Conservation (phyloP, 371 early-diverging fungal species). For the Phascolomyces articulosus region DNA sequence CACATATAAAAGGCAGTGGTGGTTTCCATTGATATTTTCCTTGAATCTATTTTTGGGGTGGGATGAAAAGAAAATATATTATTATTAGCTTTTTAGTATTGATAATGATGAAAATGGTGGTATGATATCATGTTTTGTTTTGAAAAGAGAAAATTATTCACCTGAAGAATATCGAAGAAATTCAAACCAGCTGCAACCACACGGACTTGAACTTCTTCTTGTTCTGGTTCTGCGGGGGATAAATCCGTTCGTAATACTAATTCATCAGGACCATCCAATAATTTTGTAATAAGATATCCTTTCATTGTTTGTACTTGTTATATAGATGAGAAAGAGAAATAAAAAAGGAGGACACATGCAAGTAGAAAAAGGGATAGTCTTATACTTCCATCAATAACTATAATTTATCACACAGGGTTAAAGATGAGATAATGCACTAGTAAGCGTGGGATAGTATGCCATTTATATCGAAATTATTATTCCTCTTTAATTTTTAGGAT, state of each 20-base stretch:
- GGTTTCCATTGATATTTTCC: constrained; percentile 87
- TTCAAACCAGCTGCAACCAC: constrained; percentile 79
- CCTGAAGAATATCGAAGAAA: constrained; percentile 84
- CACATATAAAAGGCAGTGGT: constrained; percentile 82
- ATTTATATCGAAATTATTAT: neutral
- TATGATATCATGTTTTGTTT: neutral
- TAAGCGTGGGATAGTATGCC: neutral
- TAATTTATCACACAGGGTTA: neutral
- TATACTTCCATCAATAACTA: neutral
- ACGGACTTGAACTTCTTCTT: constrained; percentile 68
- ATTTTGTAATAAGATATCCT: constrained; percentile 71
- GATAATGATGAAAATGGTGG: neutral
- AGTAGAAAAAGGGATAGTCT: neutral
- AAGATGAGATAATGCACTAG: neutral
- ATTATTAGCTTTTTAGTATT: too few species aligned
- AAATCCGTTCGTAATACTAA: constrained; percentile 59
- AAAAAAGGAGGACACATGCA: too few species aligned
- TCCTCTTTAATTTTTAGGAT: too few species aligned
- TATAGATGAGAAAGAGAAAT: neutral
- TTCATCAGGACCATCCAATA: constrained; percentile 75
- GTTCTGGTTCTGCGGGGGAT: constrained; percentile 59
- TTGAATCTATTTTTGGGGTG: constrained; percentile 58
- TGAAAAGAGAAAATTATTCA: neutral
- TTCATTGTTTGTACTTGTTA: constrained; percentile 52
- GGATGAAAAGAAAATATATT: too few species aligned